Evolutionary conservation across 306 rosid species (phyloP), one percentile per base, ranked within the genome.

Genomic region (Prunus mume): DNA sequence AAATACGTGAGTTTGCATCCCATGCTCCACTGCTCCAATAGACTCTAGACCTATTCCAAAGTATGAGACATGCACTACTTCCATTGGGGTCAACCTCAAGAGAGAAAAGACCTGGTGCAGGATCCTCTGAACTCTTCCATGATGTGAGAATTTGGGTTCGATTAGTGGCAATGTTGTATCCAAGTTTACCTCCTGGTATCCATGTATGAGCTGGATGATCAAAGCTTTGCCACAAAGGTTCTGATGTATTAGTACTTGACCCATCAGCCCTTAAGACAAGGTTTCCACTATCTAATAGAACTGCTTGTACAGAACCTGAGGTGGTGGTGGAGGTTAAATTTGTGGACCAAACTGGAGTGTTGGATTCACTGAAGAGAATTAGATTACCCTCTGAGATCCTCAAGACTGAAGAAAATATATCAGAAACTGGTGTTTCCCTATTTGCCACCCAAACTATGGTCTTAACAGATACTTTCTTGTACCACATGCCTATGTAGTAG

Each of bases 401-500:
- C 22, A 88, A 80, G 3, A 32, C 52, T 11, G 87, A 85, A 4
- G 83, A 75, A 63, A 68, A 69, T 80, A 47, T 85, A 52, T 88
- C 84, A 17, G 88, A 78, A 11, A 90, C 69, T 2, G 92, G 92
- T 19, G 58, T 12, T 18, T 90, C 83, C 82, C 91, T 83, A 34
- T 90, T 34, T 28, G 92, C 96, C 4, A 83, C 88, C 92, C 91
- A 88, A 55, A 88, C 89, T 56, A 45, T 6, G 68, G 89, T 76
- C 65, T 1, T 25, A 4, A 0, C 0, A 22, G 62, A 7, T 19
- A 25, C 38, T 24, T n/a, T n/a, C n/a, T n/a, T n/a, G n/a, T 85
- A 85, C 96, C 92, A 86, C 0, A 86, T 85, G 68, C 92, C 89
- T 81, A 86, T 52, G 69, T 90, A 90, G 80, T 81, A 86, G 22